Evolutionary conservation across 2,329 filamentous ascomycete species (phyloP), one percentile per base, ranked within the genome.

Genomic region (Claviceps sp.): DNA sequence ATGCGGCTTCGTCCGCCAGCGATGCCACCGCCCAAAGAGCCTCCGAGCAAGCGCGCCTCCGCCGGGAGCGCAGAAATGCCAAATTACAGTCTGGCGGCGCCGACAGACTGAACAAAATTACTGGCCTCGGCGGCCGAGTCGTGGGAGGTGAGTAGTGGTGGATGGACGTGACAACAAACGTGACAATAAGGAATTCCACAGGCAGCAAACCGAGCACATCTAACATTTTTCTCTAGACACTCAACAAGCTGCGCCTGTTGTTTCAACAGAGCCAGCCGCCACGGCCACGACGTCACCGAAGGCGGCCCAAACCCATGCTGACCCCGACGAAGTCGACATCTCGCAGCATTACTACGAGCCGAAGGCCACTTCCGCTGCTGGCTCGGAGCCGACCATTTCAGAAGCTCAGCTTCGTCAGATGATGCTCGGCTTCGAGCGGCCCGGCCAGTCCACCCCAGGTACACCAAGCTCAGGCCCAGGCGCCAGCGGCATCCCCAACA

Each of bases 271-370:
- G 20, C 18, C 41, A 3, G 13, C 43, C 6, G 47, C 41, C 34
- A 24, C 50, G 24, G 9, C 26, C 9, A 36, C 45, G 14, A 6
- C 48, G 9, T 18, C 48, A 2, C 36, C 48, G 9, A 16, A 47
- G 18, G 36, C 36, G 14, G 20, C 45, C 30, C 37, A 43, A 22
- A 24, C 44, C 13, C 30, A 76, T 60, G 79, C 74, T 52, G 84
- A 87, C 60, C 86, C 86, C 5, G 85, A 82, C 5, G 87, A 89
- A 65, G 77, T 88, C 56, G 86, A 90, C 64, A 89, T 91, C 58
- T 87, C 84, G n/a, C 69, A 84, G 57, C 84, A 87, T 68, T 83
- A 76, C 67, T 86, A 85, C 67, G 67, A 75, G 37, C 82, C 82
- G 1, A 67, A 70, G 24, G 67, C 69, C 9, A 56, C 60, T 7